A percentile compares a stretch with the other conserved stretches of the same genome.
These are phyloP conservation scores for Boletus speciosus DNA, from an alignment of 768 basidiomycete species.

Conservation along the genomic window DNA sequence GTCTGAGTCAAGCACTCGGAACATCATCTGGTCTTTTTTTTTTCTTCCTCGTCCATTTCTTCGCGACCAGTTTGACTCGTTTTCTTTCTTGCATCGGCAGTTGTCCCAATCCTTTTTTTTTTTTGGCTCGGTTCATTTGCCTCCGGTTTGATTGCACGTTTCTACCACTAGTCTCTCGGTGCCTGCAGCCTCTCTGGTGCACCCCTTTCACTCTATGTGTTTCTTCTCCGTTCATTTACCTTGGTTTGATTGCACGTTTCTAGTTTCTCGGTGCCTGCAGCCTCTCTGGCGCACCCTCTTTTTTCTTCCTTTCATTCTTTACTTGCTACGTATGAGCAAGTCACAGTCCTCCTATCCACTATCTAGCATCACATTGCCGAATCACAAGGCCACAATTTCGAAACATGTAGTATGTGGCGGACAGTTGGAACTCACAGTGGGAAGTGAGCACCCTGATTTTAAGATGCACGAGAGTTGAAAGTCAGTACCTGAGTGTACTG, in stretches of 20 bases:
- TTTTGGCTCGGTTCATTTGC: not conserved
- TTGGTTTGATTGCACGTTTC: not conserved
- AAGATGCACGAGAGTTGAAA: too few species aligned
- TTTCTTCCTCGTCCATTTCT: not conserved
- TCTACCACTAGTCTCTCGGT: not conserved
- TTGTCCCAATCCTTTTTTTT: not conserved
- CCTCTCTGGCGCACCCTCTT: not conserved
- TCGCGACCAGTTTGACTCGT: not conserved
- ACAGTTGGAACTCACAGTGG: too few species aligned
- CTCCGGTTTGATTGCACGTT: not conserved
- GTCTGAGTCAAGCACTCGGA: not conserved
- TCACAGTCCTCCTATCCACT: too few species aligned
- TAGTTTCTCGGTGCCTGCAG: not conserved
- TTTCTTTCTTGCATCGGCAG: not conserved
- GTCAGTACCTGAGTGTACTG: too few species aligned
- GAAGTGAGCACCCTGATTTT: too few species aligned
- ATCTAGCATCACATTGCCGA: too few species aligned
- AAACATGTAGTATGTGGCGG: too few species aligned
- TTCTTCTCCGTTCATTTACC: not conserved
- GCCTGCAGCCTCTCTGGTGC: not conserved
- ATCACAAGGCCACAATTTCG: too few species aligned
- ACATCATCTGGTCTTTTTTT: slow-evolving; percentile 1
- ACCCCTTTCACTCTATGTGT: not conserved
- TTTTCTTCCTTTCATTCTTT: not conserved
- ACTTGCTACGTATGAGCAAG: too few species aligned